Percentiles rank a stretch among this genome's conserved stretches.
Conservation (phyloP, 139 green algal species). For the Dunaliella sp. region DNA sequence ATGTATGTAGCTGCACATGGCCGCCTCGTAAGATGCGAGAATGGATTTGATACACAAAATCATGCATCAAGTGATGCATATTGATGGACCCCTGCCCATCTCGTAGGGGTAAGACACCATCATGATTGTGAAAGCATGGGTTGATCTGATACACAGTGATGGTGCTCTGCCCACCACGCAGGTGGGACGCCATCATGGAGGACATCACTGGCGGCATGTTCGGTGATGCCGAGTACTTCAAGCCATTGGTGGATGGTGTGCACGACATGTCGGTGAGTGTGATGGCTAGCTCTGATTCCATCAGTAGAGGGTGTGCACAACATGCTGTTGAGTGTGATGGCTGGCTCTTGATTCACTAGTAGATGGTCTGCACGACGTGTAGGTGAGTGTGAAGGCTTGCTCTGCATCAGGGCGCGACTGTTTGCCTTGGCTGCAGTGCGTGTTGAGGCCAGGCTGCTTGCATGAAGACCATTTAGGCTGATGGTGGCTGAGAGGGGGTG, state of each 20-base stretch:
- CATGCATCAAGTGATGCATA: too few relatives aligned
- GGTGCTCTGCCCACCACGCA: conserved; percentile 5
- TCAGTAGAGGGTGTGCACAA: conserved; percentile 84
- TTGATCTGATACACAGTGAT: background rate
- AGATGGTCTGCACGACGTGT: conserved; percentile 21
- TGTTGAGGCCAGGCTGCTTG: too few relatives aligned
- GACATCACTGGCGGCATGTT: conserved; percentile 82
- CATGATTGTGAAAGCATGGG: too few relatives aligned
- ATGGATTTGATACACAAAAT: too few relatives aligned
- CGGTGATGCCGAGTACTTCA: conserved; percentile 90
- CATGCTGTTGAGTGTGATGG: conserved; percentile 63
- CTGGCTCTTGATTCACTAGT: too few relatives aligned
- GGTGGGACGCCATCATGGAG: conserved; percentile 59
- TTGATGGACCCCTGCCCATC: too few relatives aligned
- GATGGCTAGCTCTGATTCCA: too few relatives aligned
- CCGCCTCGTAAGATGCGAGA: too few relatives aligned
- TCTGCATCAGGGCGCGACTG: background rate
- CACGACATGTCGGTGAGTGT: conserved; percentile 74
- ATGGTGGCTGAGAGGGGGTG: too few relatives aligned
- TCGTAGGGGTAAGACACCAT: too few relatives aligned
- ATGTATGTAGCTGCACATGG: too few relatives aligned
- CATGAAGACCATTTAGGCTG: too few relatives aligned
- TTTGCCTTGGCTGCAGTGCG: background rate
- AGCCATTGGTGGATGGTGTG: conserved; percentile 84
- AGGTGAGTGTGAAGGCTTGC: conserved; percentile 14